These are phyloP conservation scores for Jaenimonas drosophilae DNA, from an alignment of 208 protist genomes.

Conservation along the genomic window DNA sequence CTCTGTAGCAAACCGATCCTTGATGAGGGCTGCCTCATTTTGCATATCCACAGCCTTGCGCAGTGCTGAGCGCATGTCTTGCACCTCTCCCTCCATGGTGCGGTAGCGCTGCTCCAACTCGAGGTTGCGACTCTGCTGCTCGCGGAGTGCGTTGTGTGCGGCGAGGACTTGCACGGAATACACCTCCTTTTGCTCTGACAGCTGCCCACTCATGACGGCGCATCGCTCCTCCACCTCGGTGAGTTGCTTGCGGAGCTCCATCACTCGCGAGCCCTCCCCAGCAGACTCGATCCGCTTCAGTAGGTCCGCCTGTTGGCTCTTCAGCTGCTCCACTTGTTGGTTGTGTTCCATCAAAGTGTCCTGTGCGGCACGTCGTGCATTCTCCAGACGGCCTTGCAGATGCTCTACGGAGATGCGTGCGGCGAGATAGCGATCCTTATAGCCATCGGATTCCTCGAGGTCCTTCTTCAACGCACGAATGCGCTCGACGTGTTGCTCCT, in stretches of 20 bases:
- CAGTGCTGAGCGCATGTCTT: constrained; percentile 52
- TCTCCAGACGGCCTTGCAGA: constrained; percentile 43
- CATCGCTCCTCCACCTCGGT: constrained; percentile 52
- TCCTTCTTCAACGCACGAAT: constrained; percentile 30
- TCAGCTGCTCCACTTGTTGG: constrained; percentile 60
- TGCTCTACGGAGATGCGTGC: constrained; percentile 35
- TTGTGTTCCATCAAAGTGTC: constrained; percentile 53
- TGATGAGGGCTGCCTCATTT: constrained; percentile 53
- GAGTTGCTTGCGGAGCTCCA: constrained; percentile 42
- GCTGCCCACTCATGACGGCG: constrained; percentile 24
- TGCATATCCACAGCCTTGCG: constrained; percentile 58
- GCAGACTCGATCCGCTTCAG: constrained; percentile 45
- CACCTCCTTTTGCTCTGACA: constrained; percentile 52
- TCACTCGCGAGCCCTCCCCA: constrained; percentile 20
- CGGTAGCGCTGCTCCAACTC: constrained; percentile 69
- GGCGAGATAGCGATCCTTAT: constrained; percentile 36
- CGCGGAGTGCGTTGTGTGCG: constrained; percentile 62
- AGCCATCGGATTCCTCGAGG: constrained; percentile 18
- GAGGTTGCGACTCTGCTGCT: constrained; percentile 54
- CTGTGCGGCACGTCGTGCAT: constrained; percentile 18
- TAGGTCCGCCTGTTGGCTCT: constrained; percentile 53
- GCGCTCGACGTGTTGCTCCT: constrained; percentile 29
- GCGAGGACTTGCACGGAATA: constrained; percentile 46
- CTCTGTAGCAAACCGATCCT: constrained; percentile 49
- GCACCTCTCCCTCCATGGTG: constrained; percentile 37